Evolutionary conservation across 352 stramenopile genomes (phyloP), one percentile per base, ranked within the genome.

Genomic region (Thalassiosira ordinaria): DNA sequence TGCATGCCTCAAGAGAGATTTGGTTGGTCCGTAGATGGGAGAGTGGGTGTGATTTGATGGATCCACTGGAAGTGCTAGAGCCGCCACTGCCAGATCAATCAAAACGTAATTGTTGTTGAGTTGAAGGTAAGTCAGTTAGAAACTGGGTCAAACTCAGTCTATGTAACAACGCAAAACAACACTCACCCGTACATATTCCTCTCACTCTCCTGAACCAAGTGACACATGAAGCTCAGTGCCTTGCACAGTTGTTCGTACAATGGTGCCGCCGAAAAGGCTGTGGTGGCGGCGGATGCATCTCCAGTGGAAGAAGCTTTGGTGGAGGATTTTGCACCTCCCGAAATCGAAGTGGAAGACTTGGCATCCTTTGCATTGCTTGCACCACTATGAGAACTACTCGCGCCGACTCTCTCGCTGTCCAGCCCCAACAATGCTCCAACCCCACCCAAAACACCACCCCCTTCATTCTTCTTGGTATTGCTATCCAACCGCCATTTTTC

Each of bases 181-280:
- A n/a, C n/a, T n/a, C n/a, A n/a, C n/a, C n/a, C 39, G 37, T 79
- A 79, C 71, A 79, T 80, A 61, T 47, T 53, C 1, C 80, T 63
- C 65, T 88, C 78, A 4, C 74, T 85, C 62, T 93, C 85, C 26
- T 91, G 85, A 26, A 93, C 87, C 2, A 94, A 66, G 69, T 94
- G 87, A 63, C 85, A 89, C 20, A 90, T 71, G 78, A 94, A 94
- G 60, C 74, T 88, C 24, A 94, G 46, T 18, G 90, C 78, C 65
- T 91, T 92, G 37, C 85, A 77, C n/a, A 94, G 67, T 77, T 92
- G 87, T 59, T 92, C 85, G 68, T 94, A 94, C 27, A 85, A 80
- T 3, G 82, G 82, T 26, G 89, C 73, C 7, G 80, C 80, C 11
- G 73, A 68, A 37, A 83, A 87, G 2, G 68, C 59, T 22, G 55